These are phyloP conservation scores for Hyparrhenia diplandra DNA, from an alignment of 176 grass and related monocot genomes.

Conservation along the genomic window DNA sequence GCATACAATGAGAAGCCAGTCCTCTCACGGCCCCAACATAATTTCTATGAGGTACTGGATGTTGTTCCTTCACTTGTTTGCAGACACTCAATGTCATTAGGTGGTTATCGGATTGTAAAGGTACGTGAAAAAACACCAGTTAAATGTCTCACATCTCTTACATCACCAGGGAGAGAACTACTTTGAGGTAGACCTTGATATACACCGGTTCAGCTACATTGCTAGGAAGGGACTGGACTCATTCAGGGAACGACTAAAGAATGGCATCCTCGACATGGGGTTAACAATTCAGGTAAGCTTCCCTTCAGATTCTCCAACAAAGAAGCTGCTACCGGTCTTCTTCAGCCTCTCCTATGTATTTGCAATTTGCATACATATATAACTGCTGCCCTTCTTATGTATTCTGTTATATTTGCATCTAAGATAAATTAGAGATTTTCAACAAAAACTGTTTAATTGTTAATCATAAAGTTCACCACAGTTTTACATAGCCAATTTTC, in stretches of 20 bases:
- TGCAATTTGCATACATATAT: slow-evolving; percentile 1
- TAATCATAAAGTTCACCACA: background rate
- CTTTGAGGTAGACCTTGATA: slow-evolving; percentile 95
- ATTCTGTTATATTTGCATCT: background rate
- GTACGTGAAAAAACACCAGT: background rate
- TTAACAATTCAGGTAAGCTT: slow-evolving; percentile 81
- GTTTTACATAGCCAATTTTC: background rate
- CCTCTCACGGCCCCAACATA: slow-evolving; percentile 90
- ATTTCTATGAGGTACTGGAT: slow-evolving; percentile 65
- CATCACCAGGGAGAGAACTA: slow-evolving; percentile 74
- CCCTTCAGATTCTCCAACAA: background rate
- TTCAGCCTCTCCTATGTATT: slow-evolving; percentile 5
- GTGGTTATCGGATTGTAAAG: background rate
- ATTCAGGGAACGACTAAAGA: slow-evolving; percentile 73
- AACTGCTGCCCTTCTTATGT: background rate
- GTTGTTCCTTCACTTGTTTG: slow-evolving; percentile 14
- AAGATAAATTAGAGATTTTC: background rate
- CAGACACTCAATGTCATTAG: background rate
- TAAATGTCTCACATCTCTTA: slow-evolving; percentile 11
- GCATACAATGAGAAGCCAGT: slow-evolving; percentile 98
- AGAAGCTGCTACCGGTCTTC: background rate
- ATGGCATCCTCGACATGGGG: slow-evolving; percentile 91
- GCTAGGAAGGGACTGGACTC: slow-evolving; percentile 93
- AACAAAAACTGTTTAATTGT: slow-evolving; percentile 2
- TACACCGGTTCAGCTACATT: slow-evolving; percentile 98